phyloP scores from a whole-genome alignment of 139 green algal genomes.

The Chlorella vulgaris region DNA sequence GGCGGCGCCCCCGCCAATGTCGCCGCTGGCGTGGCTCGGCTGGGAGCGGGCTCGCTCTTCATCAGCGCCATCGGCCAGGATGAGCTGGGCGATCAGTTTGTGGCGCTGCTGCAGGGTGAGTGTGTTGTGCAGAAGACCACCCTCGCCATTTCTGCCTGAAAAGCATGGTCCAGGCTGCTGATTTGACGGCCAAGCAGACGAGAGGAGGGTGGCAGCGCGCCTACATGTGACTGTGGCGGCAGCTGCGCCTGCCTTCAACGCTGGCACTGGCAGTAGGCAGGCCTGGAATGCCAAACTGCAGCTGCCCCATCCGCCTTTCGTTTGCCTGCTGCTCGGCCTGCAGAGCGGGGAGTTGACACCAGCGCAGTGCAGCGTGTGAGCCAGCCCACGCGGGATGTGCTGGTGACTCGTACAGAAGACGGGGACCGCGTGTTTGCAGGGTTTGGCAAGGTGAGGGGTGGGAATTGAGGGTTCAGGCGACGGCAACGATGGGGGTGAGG shows the following conservation, averaged over 20 bases:
- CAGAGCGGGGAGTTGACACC: conserved; percentile 73
- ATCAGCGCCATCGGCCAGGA: conserved; percentile 79
- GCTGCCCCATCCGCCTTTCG: not conserved
- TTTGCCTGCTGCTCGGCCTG: conserved; percentile 50
- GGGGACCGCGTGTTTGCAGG: conserved; percentile 85
- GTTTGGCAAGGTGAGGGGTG: conserved; percentile 60
- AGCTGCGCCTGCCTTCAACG: too few species aligned
- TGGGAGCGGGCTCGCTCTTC: conserved; percentile 65
- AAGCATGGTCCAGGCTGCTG: too few species aligned
- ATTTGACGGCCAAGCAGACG: too few species aligned
- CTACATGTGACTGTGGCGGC: too few species aligned
- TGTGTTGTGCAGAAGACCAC: not conserved
- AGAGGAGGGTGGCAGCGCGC: too few species aligned
- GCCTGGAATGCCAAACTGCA: too few species aligned
- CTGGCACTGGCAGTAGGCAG: too few species aligned
- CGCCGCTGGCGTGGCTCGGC: conserved; percentile 61
- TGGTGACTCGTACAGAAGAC: conserved; percentile 66
- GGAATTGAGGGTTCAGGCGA: not conserved
- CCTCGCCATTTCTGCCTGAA: too few species aligned
- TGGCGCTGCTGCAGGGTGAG: conserved; percentile 69
- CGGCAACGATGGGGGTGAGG: not conserved
- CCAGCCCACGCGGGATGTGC: conserved; percentile 84
- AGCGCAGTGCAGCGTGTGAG: conserved; percentile 56
- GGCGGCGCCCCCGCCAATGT: conserved; percentile 88
- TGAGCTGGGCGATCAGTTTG: conserved; percentile 69